Evolutionary conservation across 345 rosid genomes (phyloP).

Genomic region (Sonneratia alba): DNA sequence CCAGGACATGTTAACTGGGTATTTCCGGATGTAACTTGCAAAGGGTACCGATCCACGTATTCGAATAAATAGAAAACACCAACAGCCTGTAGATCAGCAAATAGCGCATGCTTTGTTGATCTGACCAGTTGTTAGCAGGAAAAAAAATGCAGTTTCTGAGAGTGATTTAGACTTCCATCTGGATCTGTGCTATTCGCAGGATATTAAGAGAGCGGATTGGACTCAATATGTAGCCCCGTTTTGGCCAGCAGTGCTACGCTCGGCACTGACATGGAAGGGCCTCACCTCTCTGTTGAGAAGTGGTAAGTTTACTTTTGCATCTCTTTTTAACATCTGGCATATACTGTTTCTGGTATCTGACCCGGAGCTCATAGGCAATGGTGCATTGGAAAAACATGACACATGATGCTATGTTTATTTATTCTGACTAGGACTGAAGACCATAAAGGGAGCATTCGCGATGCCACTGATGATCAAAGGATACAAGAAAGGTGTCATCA

Average conservation of each 20-base stretch:
- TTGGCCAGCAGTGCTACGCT: conserved; percentile 83
- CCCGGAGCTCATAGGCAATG: too few species aligned
- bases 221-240: conserved; percentile 72
- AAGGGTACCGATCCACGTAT: not conserved
- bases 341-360: not conserved
- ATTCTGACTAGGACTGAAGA: conserved; percentile 45
- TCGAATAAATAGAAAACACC: not conserved
- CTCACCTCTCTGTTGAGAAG: conserved; percentile 51
- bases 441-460: conserved; percentile 74
- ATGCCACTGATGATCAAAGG: conserved; percentile 95
- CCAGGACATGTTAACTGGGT: too few species aligned
- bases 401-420: not conserved
- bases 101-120: too few species aligned
- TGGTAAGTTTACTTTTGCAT: conserved; percentile 26
- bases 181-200: conserved; percentile 26
- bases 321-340: not conserved
- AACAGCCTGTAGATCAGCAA: too few species aligned
- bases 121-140: too few species aligned
- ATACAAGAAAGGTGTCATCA: conserved; percentile 65
- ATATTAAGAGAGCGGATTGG: conserved; percentile 79
- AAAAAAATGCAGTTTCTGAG: too few species aligned
- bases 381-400: too few species aligned
- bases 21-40: too few species aligned
- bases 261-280: conserved; percentile 83
- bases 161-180: too few species aligned